phyloP scores from a whole-genome alignment of 1,284 basidiomycete genomes.

The Ustilago loliicola region DNA sequence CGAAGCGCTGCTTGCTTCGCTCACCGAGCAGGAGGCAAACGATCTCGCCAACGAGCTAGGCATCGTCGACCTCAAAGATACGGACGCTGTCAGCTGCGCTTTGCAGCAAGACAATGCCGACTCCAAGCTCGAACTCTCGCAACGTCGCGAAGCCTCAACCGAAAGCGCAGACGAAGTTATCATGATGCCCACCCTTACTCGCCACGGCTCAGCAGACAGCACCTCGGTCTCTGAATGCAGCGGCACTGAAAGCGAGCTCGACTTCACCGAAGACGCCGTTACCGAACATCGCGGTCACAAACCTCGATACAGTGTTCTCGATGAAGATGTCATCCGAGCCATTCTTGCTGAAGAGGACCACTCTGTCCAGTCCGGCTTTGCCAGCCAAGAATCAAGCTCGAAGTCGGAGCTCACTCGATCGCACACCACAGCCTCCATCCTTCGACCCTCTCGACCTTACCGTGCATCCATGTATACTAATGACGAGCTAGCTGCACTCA shows the following conservation, averaged over 20 bases:
- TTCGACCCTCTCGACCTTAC: slow-evolving; percentile 44
- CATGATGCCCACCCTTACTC: slow-evolving; percentile 30
- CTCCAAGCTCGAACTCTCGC: not conserved
- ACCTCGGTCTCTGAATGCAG: slow-evolving; percentile 36
- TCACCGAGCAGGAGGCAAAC: slow-evolving; percentile 49
- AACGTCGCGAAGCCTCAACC: slow-evolving; percentile 12
- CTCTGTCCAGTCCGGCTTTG: not conserved
- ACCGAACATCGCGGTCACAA: slow-evolving; percentile 18
- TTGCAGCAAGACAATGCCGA: slow-evolving; percentile 4
- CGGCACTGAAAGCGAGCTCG: slow-evolving; percentile 38
- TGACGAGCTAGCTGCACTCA: slow-evolving; percentile 50
- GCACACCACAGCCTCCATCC: slow-evolving; percentile 32
- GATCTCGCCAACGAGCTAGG: slow-evolving; percentile 54
- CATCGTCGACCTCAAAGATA: slow-evolving; percentile 38
- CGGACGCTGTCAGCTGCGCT: slow-evolving; percentile 30
- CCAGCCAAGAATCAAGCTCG: not conserved
- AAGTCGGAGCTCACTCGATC: slow-evolving; percentile 31
- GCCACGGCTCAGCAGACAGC: slow-evolving; percentile 21
- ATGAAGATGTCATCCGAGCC: slow-evolving; percentile 40
- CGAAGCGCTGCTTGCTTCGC: slow-evolving; percentile 34
- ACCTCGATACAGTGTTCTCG: slow-evolving; percentile 42
- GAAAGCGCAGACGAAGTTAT: slow-evolving; percentile 26
- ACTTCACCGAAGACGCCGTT: slow-evolving; percentile 20
- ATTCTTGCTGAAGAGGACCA: slow-evolving; percentile 36
- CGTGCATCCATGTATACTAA: slow-evolving; percentile 55